phyloP scores from a whole-genome alignment of 2,329 filamentous ascomycete species.

The Aspergillus novoparasiticus region DNA sequence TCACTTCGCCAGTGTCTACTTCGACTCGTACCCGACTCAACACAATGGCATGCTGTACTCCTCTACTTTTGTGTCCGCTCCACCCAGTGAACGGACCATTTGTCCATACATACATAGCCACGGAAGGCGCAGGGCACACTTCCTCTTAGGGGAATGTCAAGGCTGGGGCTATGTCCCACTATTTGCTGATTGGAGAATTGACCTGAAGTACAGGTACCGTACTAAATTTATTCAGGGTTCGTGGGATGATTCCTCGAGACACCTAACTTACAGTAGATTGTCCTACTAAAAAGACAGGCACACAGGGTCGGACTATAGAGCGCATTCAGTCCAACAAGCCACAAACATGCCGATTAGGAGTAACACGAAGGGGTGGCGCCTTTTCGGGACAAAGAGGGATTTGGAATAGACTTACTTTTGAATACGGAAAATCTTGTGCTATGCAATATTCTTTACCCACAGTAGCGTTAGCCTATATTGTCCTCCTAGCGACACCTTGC shows the following conservation, averaged over 20 bases:
- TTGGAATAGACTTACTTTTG: conserved; percentile 1
- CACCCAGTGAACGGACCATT: neutral
- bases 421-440: neutral
- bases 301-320: neutral
- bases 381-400: neutral
- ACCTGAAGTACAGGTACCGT: neutral
- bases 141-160: neutral
- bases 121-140: conserved; percentile 3
- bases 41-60: conserved; percentile 2
- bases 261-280: neutral
- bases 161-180: conserved; percentile 6
- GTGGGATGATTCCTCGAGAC: neutral
- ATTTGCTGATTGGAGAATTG: conserved; percentile 1
- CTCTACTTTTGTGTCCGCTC: neutral
- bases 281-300: neutral
- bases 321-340: neutral
- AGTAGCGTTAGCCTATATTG: neutral
- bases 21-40: neutral
- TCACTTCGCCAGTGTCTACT: neutral
- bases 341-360: neutral
- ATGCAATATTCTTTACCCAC: neutral
- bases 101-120: neutral
- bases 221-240: neutral
- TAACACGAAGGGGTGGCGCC: neutral
- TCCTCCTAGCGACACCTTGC: neutral